These are phyloP conservation scores for Tolypocladium sp. DNA, from an alignment of 2,329 filamentous ascomycete species.

Conservation along the genomic window DNA sequence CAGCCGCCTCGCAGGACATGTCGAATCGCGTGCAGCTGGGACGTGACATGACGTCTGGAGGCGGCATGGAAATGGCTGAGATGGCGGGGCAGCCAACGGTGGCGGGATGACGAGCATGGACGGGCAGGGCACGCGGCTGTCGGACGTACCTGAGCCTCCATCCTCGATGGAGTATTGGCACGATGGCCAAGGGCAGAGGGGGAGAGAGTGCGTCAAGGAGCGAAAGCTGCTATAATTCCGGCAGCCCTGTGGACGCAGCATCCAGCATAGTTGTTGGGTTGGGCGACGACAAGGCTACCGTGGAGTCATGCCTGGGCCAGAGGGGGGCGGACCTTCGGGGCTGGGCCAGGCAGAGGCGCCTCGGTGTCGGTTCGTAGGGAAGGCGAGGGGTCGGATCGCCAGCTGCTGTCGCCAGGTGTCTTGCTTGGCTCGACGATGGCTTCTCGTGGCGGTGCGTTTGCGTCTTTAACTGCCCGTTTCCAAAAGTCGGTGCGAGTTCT, in stretches of 20 bases:
- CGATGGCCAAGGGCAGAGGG: conserved; percentile 6
- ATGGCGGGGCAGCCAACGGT: not conserved
- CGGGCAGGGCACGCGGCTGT: not conserved
- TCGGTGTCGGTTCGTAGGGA: not conserved
- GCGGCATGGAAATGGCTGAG: not conserved
- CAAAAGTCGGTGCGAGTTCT: conserved; percentile 31
- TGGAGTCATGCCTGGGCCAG: conserved; percentile 27
- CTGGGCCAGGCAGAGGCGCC: not conserved
- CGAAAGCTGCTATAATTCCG: conserved; percentile 32
- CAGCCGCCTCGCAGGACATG: not conserved
- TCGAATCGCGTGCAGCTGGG: not conserved
- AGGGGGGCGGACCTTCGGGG: conserved; percentile 2
- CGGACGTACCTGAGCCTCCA: conserved; percentile 38
- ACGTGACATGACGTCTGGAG: not conserved
- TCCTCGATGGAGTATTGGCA: conserved; percentile 16
- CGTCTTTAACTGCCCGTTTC: conserved; percentile 28
- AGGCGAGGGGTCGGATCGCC: not conserved
- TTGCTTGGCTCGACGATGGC: not conserved
- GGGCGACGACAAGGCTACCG: conserved; percentile 28
- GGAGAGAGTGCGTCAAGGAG: conserved; percentile 7
- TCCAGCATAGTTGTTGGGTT: conserved; percentile 30
- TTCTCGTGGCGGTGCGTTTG: conserved; percentile 12
- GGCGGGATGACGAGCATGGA: not conserved
- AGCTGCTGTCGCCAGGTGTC: not conserved
- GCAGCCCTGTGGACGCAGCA: conserved; percentile 31